Base-by-base conservation (phyloP, 164 flowering plant species). In the Brasenia schreberi region DNA sequence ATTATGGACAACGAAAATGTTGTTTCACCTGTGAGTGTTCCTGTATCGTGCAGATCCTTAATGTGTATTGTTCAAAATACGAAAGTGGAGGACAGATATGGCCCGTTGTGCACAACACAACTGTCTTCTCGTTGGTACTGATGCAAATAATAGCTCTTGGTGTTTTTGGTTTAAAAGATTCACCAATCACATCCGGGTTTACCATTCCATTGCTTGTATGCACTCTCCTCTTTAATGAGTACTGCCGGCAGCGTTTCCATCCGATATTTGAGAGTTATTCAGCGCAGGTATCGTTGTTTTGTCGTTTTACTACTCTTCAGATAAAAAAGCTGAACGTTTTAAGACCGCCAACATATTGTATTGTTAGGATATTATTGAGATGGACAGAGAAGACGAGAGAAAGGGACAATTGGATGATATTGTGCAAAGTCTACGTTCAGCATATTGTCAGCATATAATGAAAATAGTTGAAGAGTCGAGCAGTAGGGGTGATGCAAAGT, bases 101-200 rank as follows among this genome's bases (percentile, higher is more conserved):
- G 99, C 96, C 98, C 59, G 78, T 89, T 64, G 81, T 78, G 33
- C 98, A 95, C 81, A 88, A 83, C 75, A 79, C 98, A 23, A 86
- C 85, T 17, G 85, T 95, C 64, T 87, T 92, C 77, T 88, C 99
- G 7, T 70, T 95, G 85, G 82, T 90, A 68, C 68, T 95, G 66
- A 71, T 83, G 18, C 99, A 95, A 76, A 70, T 87, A 49, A 86
- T 92, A 71, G 96, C 95, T 64, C 76, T 88, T 61, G 94, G 94
- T 11, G 84, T 92, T 18, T 92, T 95, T 74, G 92, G 94, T 42
- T 18, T 87, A n/a, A 95, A 90, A 72, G 18, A 65, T 12, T 82
- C 95, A 3, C 82, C 96, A 59, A 65, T 85, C 53, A 88, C 98
- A 3, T 78, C 92, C 4, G 89, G 91, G 52, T 90, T 92, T 78